These are phyloP conservation scores for Amanita molliuscula DNA, from an alignment of 768 basidiomycete genomes.

Conservation along the genomic window DNA sequence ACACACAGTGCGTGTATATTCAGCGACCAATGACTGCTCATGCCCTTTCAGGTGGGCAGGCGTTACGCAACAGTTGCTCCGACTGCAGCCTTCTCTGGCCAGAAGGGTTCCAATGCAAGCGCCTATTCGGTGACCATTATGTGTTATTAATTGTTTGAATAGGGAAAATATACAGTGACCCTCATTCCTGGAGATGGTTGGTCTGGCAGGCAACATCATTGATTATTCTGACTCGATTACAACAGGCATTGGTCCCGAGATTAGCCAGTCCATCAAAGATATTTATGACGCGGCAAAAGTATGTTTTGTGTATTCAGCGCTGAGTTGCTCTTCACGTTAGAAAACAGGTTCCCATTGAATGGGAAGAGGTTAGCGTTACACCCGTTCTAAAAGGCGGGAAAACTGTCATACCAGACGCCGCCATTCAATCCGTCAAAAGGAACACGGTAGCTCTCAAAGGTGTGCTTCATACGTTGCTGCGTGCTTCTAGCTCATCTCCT, in stretches of 20 bases:
- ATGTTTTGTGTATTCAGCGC: slow-evolving; percentile 2
- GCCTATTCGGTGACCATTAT: slow-evolving; percentile 2
- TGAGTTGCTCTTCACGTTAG: slow-evolving; percentile 4
- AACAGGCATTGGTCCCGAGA: slow-evolving; percentile 96
- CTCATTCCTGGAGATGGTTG: slow-evolving; percentile 94
- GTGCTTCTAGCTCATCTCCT: background rate
- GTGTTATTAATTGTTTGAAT: background rate
- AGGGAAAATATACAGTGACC: slow-evolving; percentile 97
- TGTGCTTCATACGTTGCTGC: slow-evolving; percentile 18
- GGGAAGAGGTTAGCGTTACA: slow-evolving; percentile 98
- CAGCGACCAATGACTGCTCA: background rate
- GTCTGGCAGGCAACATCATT: slow-evolving; percentile 11
- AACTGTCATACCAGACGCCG: slow-evolving; percentile 90
- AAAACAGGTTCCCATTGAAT: slow-evolving; percentile 89
- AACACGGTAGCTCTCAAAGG: slow-evolving; percentile 99
- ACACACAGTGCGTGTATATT: slow-evolving; percentile 30
- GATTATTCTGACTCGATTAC: slow-evolving; percentile 8
- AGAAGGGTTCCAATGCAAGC: slow-evolving; percentile 81
- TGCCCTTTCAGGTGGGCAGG: slow-evolving; percentile 34
- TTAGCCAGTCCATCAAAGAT: slow-evolving; percentile 88
- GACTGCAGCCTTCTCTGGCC: slow-evolving; percentile 83
- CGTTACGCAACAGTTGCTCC: slow-evolving; percentile 69
- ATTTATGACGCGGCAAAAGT: slow-evolving; percentile 89
- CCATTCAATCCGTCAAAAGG: slow-evolving; percentile 86
- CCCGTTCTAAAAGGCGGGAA: slow-evolving; percentile 92